A percentile compares a stretch with the other conserved stretches of the same genome.
Conservation (phyloP, 805 yeast species). For the Lachancea mirantina region DNA sequence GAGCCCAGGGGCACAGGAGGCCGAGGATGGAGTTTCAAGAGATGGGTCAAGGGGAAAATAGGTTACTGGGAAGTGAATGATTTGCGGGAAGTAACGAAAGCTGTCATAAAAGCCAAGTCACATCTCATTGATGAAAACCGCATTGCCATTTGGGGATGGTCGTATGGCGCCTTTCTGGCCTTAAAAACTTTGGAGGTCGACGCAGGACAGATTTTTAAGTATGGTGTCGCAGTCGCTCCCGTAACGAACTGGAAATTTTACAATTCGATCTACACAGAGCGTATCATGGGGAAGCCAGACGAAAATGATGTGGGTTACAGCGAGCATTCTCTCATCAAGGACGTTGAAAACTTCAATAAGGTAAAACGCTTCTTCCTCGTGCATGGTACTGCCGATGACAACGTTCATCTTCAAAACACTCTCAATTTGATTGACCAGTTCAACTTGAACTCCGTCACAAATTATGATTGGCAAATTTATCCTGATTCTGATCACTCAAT, state of each 20-base stretch:
- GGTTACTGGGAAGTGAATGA: conserved; percentile 80
- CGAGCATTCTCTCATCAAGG: conserved; percentile 37
- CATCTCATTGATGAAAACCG: conserved; percentile 42
- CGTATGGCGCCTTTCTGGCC: conserved; percentile 76
- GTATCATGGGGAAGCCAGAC: conserved; percentile 49
- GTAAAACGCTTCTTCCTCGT: conserved; percentile 56
- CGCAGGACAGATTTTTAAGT: conserved; percentile 53
- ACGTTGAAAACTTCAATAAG: conserved; percentile 37
- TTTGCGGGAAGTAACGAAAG: conserved; percentile 43
- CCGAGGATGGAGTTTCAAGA: conserved; percentile 58
- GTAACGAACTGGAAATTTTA: conserved; percentile 73
- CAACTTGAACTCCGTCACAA: conserved; percentile 46
- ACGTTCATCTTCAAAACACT: conserved; percentile 72
- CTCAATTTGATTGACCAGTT: conserved; percentile 54
- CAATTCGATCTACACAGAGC: conserved; percentile 73
- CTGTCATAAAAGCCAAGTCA: conserved; percentile 38
- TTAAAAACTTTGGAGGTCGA: conserved; percentile 69
- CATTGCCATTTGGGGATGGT: conserved; percentile 83
- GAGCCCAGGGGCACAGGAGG: conserved; percentile 86
- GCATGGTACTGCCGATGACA: conserved; percentile 83
- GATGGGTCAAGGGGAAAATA: conserved; percentile 48
- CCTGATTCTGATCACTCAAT: conserved; percentile 94
- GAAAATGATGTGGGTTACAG: conserved; percentile 44
- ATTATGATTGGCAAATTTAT: conserved; percentile 79
- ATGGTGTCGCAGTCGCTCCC: conserved; percentile 80